A percentile compares a stretch with the other conserved stretches of the same genome.
Conservation (phyloP, 495 filamentous ascomycete genomes). For the Podospora pseudopauciseta region DNA sequence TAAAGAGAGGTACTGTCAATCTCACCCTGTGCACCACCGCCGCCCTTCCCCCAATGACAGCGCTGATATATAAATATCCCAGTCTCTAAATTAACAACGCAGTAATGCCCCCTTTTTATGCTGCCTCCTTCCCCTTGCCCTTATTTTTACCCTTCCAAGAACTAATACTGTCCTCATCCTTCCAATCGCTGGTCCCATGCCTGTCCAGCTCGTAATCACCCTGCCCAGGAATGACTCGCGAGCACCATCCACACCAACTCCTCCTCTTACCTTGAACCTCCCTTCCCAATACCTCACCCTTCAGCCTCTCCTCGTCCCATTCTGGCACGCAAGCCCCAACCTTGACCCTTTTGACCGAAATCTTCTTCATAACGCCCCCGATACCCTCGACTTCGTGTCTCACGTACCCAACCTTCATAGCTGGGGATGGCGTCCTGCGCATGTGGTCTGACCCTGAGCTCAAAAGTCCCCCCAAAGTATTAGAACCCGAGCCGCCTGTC, state of each 20-base stretch:
- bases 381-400: slow-evolving; percentile 84
- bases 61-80: not conserved
- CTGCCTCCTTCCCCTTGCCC: not conserved
- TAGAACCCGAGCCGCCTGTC: slow-evolving; percentile 10
- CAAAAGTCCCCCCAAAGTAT: not conserved
- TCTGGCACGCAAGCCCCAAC: slow-evolving; percentile 80
- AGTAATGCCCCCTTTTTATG: not conserved
- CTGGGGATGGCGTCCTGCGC: slow-evolving; percentile 40
- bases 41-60: not conserved
- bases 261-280: slow-evolving; percentile 52
- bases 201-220: slow-evolving; percentile 32
- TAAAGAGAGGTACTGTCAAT: not conserved
- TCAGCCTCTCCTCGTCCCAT: slow-evolving; percentile 72
- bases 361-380: slow-evolving; percentile 79
- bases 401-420: slow-evolving; percentile 62
- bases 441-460: slow-evolving; percentile 6
- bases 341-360: slow-evolving; percentile 66
- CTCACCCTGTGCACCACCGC: not conserved
- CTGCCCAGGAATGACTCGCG: slow-evolving; percentile 51
- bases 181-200: slow-evolving; percentile 6
- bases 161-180: not conserved
- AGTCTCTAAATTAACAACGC: not conserved
- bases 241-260: slow-evolving; percentile 70
- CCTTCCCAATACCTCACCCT: slow-evolving; percentile 48
- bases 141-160: slow-evolving; percentile 12